Evolutionary conservation across 1,139 yeast species (phyloP).

Genomic region (Debaryomyces nepalensis): DNA sequence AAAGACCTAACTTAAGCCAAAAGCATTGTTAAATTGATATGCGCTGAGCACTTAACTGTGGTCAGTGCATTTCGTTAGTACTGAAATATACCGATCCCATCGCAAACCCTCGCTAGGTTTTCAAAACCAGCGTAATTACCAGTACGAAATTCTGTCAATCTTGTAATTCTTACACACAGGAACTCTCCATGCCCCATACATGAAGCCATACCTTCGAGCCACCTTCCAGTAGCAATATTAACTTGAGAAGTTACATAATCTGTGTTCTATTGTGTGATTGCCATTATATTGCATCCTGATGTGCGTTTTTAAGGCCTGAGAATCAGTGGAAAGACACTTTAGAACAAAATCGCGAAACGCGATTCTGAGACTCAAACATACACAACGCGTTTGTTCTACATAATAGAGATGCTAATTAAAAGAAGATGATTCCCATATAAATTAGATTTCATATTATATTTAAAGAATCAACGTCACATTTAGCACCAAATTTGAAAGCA

Average conservation of each 20-base stretch:
- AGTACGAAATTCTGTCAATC: neutral
- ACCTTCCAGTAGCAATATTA: neutral
- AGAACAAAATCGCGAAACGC: constrained; percentile 12
- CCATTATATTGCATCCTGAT: neutral
- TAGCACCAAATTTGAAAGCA: neutral
- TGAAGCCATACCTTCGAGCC: neutral
- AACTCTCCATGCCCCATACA: neutral
- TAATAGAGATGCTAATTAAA: constrained; percentile 9
- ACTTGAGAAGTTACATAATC: constrained; percentile 2
- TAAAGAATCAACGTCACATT: constrained; percentile 4
- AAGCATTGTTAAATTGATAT: neutral
- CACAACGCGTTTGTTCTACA: constrained; percentile 10
- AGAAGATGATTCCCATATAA: constrained; percentile 10
- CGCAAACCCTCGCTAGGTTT: neutral
- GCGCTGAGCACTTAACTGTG: neutral
- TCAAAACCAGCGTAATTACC: neutral
- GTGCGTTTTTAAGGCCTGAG: neutral
- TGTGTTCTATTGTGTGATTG: constrained; percentile 1
- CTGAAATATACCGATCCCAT: constrained; percentile 2
- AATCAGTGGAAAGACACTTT: neutral
- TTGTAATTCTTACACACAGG: neutral
- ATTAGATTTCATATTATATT: constrained; percentile 5
- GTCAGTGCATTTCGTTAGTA: neutral
- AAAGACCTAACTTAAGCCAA: neutral
- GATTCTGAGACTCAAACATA: constrained; percentile 8